Percentiles rank a stretch among this genome's conserved stretches.
phyloP scores from a whole-genome alignment of 306 rosid genomes.

The Vigna unguiculata region DNA sequence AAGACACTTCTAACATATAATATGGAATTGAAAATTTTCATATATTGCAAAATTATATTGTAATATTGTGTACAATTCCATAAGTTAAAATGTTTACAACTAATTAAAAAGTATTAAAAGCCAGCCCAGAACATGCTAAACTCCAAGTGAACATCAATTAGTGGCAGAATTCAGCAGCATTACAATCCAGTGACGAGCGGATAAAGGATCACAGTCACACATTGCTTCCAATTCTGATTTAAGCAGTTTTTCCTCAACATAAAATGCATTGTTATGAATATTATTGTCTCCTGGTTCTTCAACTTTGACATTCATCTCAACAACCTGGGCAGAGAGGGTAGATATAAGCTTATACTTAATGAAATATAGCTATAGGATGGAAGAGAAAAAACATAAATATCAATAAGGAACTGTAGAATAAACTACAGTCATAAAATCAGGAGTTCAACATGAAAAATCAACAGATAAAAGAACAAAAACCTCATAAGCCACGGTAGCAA shows the following conservation, averaged over 20 bases:
- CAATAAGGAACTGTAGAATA: neutral
- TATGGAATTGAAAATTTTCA: no score
- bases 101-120: no score
- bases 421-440: conserved; percentile 2
- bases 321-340: conserved; percentile 52
- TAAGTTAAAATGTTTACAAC: no score
- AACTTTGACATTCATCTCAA: conserved; percentile 76
- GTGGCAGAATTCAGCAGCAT: no score
- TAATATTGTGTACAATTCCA: no score
- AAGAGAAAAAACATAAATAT: conserved; percentile 1
- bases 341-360: conserved; percentile 25
- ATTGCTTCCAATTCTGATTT: conserved; percentile 78
- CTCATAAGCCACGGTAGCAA: neutral
- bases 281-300: conserved; percentile 79
- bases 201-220: conserved; percentile 77
- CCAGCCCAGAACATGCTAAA: no score
- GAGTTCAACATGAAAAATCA: conserved; percentile 19
- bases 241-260: conserved; percentile 74
- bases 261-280: conserved; percentile 83
- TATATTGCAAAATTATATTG: no score
- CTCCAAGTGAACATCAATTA: no score
- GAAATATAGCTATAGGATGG: conserved; percentile 1
- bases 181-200: conserved; percentile 91
- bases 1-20: no score
- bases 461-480: conserved; percentile 2